Evolutionary conservation across 441 rosid genomes (phyloP).

Genomic region (Erodium texanum): DNA sequence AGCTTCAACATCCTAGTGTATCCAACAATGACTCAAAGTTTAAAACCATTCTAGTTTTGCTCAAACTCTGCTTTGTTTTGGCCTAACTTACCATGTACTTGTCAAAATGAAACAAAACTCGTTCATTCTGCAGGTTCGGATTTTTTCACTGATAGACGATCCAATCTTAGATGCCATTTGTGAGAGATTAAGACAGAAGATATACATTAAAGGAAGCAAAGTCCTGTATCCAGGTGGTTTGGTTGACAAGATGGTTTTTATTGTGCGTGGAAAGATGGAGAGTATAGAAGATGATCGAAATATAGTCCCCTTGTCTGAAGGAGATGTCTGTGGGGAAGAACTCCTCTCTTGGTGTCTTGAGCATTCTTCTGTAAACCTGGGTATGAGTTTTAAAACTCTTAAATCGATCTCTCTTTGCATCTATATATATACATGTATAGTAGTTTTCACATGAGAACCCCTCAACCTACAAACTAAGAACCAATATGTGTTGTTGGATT

Average conservation of each 20-base stretch:
- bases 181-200: slow-evolving; percentile 63
- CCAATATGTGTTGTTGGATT: no score
- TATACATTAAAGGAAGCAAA: slow-evolving; percentile 51
- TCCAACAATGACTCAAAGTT: background rate
- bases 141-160: slow-evolving; percentile 65
- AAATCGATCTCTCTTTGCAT: no score
- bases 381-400: slow-evolving; percentile 20
- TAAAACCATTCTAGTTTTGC: no score
- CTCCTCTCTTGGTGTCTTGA: slow-evolving; percentile 84
- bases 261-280: slow-evolving; percentile 69
- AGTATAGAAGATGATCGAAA: slow-evolving; percentile 57
- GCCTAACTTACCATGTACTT: background rate
- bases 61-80: no score
- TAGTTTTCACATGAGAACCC: no score
- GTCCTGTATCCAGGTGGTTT: slow-evolving; percentile 44
- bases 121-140: slow-evolving; percentile 47
- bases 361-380: slow-evolving; percentile 51
- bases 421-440: no score
- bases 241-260: slow-evolving; percentile 71
- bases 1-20: slow-evolving; percentile 9
- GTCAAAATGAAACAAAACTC: slow-evolving; percentile 1
- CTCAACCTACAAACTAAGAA: no score
- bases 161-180: slow-evolving; percentile 62
- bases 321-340: slow-evolving; percentile 79
- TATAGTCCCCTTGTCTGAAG: slow-evolving; percentile 37